These are phyloP conservation scores for Alternaria sp. DNA, from an alignment of 2,329 filamentous ascomycete genomes.

Conservation along the genomic window DNA sequence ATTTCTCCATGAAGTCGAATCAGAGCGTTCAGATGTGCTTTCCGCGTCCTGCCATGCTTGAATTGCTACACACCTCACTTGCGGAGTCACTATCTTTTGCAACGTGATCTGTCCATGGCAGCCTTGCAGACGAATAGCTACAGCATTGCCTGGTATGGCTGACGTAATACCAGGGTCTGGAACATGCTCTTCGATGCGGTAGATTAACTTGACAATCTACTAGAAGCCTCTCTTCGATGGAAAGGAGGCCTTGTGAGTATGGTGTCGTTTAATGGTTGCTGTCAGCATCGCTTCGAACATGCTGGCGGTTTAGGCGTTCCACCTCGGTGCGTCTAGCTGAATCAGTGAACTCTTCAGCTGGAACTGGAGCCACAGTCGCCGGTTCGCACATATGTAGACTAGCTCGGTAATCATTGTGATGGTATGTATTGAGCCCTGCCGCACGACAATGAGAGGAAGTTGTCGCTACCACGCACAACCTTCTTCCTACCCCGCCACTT, in stretches of 20 bases:
- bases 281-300: neutral
- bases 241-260: neutral
- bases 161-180: neutral
- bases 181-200: neutral
- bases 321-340: neutral
- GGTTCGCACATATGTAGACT: neutral
- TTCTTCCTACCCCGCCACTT: neutral
- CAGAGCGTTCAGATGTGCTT: neutral
- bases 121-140: neutral
- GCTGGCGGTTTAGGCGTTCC: neutral
- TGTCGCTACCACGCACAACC: neutral
- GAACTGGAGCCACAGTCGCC: neutral
- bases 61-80: neutral
- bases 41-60: neutral
- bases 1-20: too few relatives aligned
- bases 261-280: neutral
- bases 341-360: neutral
- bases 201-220: fast-evolving
- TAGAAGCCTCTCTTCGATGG: fast-evolving
- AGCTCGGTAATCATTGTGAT: neutral
- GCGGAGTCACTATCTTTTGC: fast-evolving
- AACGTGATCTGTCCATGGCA: neutral
- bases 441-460: neutral
- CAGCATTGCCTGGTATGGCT: neutral
- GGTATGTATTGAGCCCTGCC: neutral